Evolutionary conservation across 176 grass and related monocot species (phyloP), one percentile per base, ranked within the genome.

Genomic region (Rhynchospora breviuscula): DNA sequence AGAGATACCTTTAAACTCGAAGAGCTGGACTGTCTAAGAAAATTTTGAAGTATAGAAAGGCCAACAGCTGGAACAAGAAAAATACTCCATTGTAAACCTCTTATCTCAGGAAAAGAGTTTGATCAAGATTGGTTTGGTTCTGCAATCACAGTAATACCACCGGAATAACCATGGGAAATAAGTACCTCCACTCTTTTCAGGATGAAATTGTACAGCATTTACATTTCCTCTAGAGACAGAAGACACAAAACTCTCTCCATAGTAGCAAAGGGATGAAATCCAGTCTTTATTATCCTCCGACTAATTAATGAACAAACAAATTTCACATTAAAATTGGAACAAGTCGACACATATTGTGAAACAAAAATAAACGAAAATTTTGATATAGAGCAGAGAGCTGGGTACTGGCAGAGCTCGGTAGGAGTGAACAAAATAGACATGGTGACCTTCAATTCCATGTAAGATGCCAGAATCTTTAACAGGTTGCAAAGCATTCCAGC

Each of bases 351-450:
- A 52, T 7, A 53, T 15, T 77, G 22, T 31, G 29, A 77, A 56
- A 53, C 49, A 54, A 54, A 31, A 0, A 26, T 7, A 25, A 77
- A 77, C 49, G 35, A 63, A 26, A 59, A 84, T 68, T 84, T 29
- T 44, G 76, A 29, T 31, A 86, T 59, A 31, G 45, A 52, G 21
- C 49, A 15, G n/a, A 26, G 0, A 83, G 35, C 19, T 74, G 72
- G 67, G 83, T 93, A 95, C 93, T 73, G 96, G 89, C 47, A 93
- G 29, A 78, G 87, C 88, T 46, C 89, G 91, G 23, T 95, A 99
- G 15, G 96, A 99, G 89, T 99, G 96, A 89, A 95, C 96, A 87
- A 98, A 98, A 63, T 98, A 98, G 83, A 98, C 89, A 87, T 98
- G 96, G 35, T 90, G 86, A 10, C 91, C 89, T 86, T 93, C 93